phyloP scores from a whole-genome alignment of 192 early-diverging fungal genomes.

The Phycomyces blakesleeanus region DNA sequence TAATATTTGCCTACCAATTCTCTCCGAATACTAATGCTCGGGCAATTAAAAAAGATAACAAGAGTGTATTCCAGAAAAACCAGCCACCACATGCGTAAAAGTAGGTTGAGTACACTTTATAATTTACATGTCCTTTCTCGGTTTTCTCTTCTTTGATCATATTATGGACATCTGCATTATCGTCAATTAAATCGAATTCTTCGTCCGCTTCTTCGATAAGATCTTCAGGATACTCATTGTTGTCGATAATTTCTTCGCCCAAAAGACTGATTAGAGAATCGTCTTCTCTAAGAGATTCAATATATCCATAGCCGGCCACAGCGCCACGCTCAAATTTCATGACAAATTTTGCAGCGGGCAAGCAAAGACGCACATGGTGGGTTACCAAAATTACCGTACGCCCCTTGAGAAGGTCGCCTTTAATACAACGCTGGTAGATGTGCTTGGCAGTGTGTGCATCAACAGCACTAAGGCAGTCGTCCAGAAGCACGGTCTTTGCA shows the following conservation, averaged over 20 bases:
- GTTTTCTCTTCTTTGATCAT: slow-evolving; percentile 84
- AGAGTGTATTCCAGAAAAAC: slow-evolving; percentile 58
- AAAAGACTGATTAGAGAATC: slow-evolving; percentile 43
- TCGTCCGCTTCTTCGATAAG: slow-evolving; percentile 36
- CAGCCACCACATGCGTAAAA: slow-evolving; percentile 62
- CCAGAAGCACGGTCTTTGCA: slow-evolving; percentile 66
- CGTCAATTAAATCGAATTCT: slow-evolving; percentile 28
- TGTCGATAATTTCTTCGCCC: slow-evolving; percentile 30
- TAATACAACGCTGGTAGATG: slow-evolving; percentile 72
- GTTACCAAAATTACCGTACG: slow-evolving; percentile 88
- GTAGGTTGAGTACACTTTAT: slow-evolving; percentile 75
- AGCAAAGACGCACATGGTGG: slow-evolving; percentile 71
- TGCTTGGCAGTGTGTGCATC: slow-evolving; percentile 92
- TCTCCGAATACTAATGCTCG: slow-evolving; percentile 44
- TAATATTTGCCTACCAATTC: slow-evolving; percentile 52
- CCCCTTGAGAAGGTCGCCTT: slow-evolving; percentile 64
- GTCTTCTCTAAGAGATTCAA: slow-evolving; percentile 39
- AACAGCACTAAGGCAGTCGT: slow-evolving; percentile 92
- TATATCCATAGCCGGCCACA: slow-evolving; percentile 49
- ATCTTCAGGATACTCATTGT: slow-evolving; percentile 21
- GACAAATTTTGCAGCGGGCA: slow-evolving; percentile 51
- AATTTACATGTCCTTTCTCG: slow-evolving; percentile 73
- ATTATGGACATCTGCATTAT: slow-evolving; percentile 38
- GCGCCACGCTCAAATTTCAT: slow-evolving; percentile 61
- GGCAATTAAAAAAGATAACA: slow-evolving; percentile 37